Conservation (phyloP, 2,329 filamentous ascomycete species). For the Sordariomycetes sp. region DNA sequence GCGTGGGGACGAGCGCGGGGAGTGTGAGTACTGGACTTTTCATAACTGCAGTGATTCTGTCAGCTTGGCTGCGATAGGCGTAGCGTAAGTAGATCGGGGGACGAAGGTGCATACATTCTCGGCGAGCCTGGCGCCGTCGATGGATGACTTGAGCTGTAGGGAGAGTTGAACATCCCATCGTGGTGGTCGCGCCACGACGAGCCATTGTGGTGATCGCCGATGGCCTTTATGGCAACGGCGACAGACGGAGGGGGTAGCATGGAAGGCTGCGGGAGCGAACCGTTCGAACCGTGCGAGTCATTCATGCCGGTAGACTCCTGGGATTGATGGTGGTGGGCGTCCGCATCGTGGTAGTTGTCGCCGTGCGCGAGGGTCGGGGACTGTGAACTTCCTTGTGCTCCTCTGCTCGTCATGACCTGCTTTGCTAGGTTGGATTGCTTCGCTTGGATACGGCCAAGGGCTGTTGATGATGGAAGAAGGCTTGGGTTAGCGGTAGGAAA, state of each 20-base stretch:
- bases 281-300: neutral
- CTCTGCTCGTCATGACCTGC: conserved; percentile 9
- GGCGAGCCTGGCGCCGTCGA: conserved; percentile 47
- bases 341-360: conserved; percentile 1
- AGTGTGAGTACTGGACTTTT: conserved; percentile 37
- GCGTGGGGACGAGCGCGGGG: conserved; percentile 70
- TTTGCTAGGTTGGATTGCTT: conserved; percentile 13
- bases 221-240: neutral
- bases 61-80: neutral
- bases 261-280: neutral
- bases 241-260: neutral
- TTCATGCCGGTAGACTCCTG: neutral
- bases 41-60: neutral
- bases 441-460: conserved; percentile 11
- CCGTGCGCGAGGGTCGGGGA: neutral
- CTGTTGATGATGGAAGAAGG: conserved; percentile 2
- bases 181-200: neutral
- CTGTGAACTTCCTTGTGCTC: neutral
- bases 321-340: conserved; percentile 1
- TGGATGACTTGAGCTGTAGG: conserved; percentile 30
- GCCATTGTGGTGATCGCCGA: neutral
- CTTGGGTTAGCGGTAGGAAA: neutral
- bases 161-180: neutral
- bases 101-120: conserved; percentile 33
- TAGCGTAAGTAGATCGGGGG: conserved; percentile 4